Conservation (phyloP, 352 stramenopile genomes). For the Phytophthora uliginosa region DNA sequence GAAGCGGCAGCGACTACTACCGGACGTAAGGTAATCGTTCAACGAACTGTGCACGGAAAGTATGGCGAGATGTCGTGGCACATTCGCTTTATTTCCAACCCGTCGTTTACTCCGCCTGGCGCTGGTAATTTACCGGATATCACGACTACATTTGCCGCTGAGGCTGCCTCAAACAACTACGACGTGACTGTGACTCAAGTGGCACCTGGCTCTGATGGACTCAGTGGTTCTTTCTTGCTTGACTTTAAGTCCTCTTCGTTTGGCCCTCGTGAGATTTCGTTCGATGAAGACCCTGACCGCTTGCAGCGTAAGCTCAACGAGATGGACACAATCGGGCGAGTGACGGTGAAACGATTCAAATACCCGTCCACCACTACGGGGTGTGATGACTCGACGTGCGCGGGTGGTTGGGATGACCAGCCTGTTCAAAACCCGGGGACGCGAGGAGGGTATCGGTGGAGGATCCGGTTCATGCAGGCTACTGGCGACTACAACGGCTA, state of each 20-base stretch:
- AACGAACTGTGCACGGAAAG: constrained; percentile 92
- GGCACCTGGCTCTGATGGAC: constrained; percentile 85
- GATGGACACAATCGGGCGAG: constrained; percentile 94
- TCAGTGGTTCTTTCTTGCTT: constrained; percentile 93
- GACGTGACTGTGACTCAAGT: constrained; percentile 87
- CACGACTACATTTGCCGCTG: constrained; percentile 45
- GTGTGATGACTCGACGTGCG: constrained; percentile 61
- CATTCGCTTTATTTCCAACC: constrained; percentile 96
- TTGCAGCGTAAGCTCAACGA: constrained; percentile 95
- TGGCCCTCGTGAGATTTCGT: constrained; percentile 80
- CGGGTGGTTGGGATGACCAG: constrained; percentile 93
- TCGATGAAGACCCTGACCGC: constrained; percentile 87
- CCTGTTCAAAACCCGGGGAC: constrained; percentile 81
- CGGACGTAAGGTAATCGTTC: constrained; percentile 87
- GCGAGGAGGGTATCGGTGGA: constrained; percentile 82
- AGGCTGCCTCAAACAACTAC: constrained; percentile 10
- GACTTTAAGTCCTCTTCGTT: constrained; percentile 86
- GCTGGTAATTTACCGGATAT: constrained; percentile 91
- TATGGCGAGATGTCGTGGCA: constrained; percentile 96
- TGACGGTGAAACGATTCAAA: constrained; percentile 90
- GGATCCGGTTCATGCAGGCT: constrained; percentile 76
- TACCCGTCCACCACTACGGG: constrained; percentile 84
- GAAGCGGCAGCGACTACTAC: constrained; percentile 60
- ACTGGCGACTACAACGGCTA: constrained; percentile 77
- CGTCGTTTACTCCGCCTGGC: constrained; percentile 89